Evolutionary conservation across 2,329 filamentous ascomycete species (phyloP), one percentile per base, ranked within the genome.

Genomic region (Onygena corvina): DNA sequence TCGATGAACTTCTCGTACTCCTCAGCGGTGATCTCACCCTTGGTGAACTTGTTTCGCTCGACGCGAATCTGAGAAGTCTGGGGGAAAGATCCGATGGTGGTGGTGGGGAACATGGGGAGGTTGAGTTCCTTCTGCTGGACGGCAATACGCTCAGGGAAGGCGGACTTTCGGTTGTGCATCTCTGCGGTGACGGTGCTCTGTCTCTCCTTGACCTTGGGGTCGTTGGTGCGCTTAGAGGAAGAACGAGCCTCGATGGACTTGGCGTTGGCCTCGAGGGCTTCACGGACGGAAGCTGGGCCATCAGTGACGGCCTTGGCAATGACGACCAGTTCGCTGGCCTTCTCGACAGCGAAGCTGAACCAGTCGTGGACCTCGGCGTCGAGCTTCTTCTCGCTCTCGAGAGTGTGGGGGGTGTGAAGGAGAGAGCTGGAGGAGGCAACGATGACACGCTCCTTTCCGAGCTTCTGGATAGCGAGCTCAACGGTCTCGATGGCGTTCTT

Each of bases 1-100:
- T 96, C 86, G 61, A 98, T 98, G 79, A 98, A 98, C 72, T 86
- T 85, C 76, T 98, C 92, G 72, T 98, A 98, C 75, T 96, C 75
- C 66, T 83, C 78, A 61, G 82, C 76, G 47, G 83, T 89, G 71
- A 98, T 96, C 72, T 96, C 89, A 66, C 84, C 85, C 83, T 98
- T 98, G 78, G 89, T 94, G 77, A 95, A 87, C 79, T 92, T 94
- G 81, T 92, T 94, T 66, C 92, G 86, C 74, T 89, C 82, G 62
- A 93, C 75, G 74, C 92, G 88, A 74, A 98, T 98, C 72, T 96
- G 87, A 79, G 90, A 89, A 70, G 92, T 98, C 79, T 98, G 92
- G 60, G 92, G 92, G 86, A 98, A 98, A 51, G 90, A 96, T 60
- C 92, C 92, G 60, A 98, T 98, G 68, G 92, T 98, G 69, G 92